Conservation (phyloP, 2,329 filamentous ascomycete genomes). For the Botryotinia narcissicola region DNA sequence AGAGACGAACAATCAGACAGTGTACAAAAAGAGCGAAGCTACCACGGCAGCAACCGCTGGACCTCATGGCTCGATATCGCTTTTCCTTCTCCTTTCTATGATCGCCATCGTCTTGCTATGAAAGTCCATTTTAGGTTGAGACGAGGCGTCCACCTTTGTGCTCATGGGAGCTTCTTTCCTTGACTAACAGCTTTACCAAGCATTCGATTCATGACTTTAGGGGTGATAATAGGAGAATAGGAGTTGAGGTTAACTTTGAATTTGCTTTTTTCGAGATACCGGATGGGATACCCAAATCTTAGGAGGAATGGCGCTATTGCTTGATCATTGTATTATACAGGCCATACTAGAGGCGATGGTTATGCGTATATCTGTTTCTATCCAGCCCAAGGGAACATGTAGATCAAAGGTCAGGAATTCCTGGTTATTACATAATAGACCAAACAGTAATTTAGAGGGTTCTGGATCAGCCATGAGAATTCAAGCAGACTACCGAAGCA, state of each 20-base stretch:
- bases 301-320: background rate
- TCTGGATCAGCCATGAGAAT: background rate
- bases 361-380: background rate
- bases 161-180: background rate
- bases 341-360: background rate
- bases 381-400: background rate
- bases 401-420: background rate
- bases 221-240: background rate
- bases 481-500: background rate
- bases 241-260: constrained; percentile 1
- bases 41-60: background rate
- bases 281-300: constrained; percentile 4
- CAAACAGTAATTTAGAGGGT: background rate
- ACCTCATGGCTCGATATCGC: background rate
- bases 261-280: background rate
- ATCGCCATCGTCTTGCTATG: background rate
- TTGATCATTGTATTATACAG: background rate
- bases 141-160: background rate
- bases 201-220: background rate
- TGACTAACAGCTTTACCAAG: background rate
- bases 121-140: background rate
- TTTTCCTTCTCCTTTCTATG: constrained; percentile 5
- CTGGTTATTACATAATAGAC: too few relatives aligned
- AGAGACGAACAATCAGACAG: constrained; percentile 50
- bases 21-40: constrained; percentile 35